These are phyloP conservation scores for Cyclospora cayetanensis DNA, from an alignment of 169 alveolate genomes.

Conservation along the genomic window DNA sequence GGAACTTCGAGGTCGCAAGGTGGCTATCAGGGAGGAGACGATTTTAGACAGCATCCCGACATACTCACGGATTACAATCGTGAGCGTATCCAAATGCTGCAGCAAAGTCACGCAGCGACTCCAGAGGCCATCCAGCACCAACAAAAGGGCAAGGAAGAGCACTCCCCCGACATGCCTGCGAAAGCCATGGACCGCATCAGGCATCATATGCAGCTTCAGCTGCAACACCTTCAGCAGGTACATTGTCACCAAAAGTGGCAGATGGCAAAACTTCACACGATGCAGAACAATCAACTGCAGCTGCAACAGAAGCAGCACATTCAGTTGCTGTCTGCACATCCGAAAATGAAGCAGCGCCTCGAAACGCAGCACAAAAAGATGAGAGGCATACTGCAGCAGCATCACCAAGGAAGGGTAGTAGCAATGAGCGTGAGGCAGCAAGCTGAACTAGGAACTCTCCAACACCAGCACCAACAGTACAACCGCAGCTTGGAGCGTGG, in stretches of 20 bases:
- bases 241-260: not conserved
- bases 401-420: not conserved
- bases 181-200: not conserved
- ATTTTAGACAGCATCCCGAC: no score
- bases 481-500: no score
- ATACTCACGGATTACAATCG: no score
- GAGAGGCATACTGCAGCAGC: not conserved
- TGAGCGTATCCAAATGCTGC: no score
- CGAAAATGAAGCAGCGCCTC: not conserved
- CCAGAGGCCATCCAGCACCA: no score
- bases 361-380: constrained; percentile 2
- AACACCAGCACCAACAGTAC: no score
- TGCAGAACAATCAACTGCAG: not conserved
- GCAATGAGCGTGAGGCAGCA: not conserved
- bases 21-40: no score
- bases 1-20: no score
- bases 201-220: not conserved
- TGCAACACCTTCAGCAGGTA: not conserved
- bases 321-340: constrained; percentile 4
- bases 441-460: not conserved
- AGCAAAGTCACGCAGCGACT: no score
- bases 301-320: constrained; percentile 25
- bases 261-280: not conserved
- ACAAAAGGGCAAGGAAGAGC: no score
- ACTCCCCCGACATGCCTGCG: no score